A percentile compares a stretch with the other conserved stretches of the same genome.
These are phyloP conservation scores for Heracleum sosnowskyi DNA, from an alignment of 129 eudicot species.

Conservation along the genomic window DNA sequence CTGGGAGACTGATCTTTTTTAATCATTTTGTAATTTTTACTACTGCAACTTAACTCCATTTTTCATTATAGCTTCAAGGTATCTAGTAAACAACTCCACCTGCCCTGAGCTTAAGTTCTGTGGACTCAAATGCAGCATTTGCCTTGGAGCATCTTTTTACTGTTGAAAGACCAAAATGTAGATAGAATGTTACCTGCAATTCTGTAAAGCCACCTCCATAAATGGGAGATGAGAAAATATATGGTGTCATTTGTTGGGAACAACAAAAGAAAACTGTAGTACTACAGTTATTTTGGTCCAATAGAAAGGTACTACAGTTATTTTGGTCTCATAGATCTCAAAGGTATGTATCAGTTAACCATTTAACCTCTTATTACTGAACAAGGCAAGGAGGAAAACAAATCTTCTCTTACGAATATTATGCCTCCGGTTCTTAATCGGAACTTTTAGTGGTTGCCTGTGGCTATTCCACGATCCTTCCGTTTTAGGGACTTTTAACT, in stretches of 20 bases:
- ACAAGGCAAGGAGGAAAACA: too few relatives aligned
- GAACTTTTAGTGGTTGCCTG: background rate
- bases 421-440: too few relatives aligned
- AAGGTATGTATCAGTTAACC: background rate
- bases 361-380: background rate
- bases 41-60: background rate
- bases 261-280: conserved; percentile 4
- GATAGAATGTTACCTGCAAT: background rate
- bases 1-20: background rate
- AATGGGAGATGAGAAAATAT: background rate
- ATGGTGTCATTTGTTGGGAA: background rate
- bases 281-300: background rate
- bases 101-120: background rate
- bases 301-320: background rate
- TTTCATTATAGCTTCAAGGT: background rate
- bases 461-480: background rate
- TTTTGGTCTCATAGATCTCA: background rate
- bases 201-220: conserved; percentile 1
- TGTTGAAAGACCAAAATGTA: background rate
- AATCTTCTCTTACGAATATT: too few relatives aligned
- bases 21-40: background rate
- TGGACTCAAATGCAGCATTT: background rate
- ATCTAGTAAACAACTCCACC: background rate
- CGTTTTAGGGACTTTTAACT: background rate
- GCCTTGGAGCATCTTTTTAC: background rate